Evolutionary conservation across 2,329 filamentous ascomycete genomes (phyloP), one percentile per base, ranked within the genome.

Genomic region (Didymosphaeria variabile): DNA sequence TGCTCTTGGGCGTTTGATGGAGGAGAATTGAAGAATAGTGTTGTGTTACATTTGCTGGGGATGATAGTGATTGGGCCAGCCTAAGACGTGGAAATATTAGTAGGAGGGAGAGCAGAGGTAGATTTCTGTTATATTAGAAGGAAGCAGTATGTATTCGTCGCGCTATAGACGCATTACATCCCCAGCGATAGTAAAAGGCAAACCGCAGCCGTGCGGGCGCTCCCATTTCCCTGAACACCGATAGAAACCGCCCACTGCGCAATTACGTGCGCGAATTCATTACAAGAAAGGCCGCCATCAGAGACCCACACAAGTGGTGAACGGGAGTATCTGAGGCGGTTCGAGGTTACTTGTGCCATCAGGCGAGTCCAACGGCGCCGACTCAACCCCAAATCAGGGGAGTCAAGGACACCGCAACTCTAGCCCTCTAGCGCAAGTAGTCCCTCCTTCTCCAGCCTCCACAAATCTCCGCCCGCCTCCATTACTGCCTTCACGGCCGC

Each of bases 401-500:
- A 57, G 55, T 57, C 54, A 21, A 7, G n/a, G n/a, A 32, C 50
- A n/a, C 44, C 15, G 32, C 34, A 40, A 60, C 56, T 60, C 54
- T 46, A 61, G 29, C 44, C 44, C 47, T 73, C 72, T 23, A 73
- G 57, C 13, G 65, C 65, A 54, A 73, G 67, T 65, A 83, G 59
- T 2, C 79, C 81, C 49, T 80, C 81, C 64, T 76, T 74, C 67
- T 79, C 77, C 68, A 85, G 68, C 38, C 71, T 71, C 52, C 76
- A 77, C 34, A 84, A 58, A 75, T 93, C 89, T 2, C 90, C 91
- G 1, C 91, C 91, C 0, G 88, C 90, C 12, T 89, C 90, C 58
- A 86, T 82, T 0, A 93, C 87, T 9, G 89, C 90, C 76, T 87
- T 87, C 64, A 90, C 79, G 32, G 91, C 89, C 8, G 88, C 88